Evolutionary conservation across 2,329 filamentous ascomycete species (phyloP).

Genomic region (Calonectria montana): DNA sequence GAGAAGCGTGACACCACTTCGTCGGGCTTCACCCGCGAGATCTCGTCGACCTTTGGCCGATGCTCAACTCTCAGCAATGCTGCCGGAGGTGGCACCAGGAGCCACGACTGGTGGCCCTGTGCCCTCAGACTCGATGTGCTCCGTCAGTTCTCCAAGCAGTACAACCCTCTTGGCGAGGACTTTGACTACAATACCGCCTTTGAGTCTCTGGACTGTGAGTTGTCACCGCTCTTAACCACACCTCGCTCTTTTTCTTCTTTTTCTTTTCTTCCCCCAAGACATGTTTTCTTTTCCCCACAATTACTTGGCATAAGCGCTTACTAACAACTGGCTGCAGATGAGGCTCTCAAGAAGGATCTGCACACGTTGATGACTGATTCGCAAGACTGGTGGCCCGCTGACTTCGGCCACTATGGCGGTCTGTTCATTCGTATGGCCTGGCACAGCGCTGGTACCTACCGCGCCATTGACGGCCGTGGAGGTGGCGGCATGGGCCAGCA

Average conservation of each 20-base stretch:
- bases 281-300: background rate
- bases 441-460: conserved; percentile 84
- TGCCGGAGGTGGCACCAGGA: conserved; percentile 74
- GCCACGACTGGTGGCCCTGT: conserved; percentile 81
- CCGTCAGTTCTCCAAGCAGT: conserved; percentile 73
- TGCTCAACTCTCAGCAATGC: conserved; percentile 46
- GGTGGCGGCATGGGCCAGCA: conserved; percentile 81
- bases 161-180: conserved; percentile 72
- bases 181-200: conserved; percentile 81
- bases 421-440: conserved; percentile 85
- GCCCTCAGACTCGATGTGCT: conserved; percentile 76
- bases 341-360: conserved; percentile 80
- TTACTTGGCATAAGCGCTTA: background rate
- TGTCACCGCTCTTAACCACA: background rate
- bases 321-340: conserved; percentile 30
- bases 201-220: conserved; percentile 71
- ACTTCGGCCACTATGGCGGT: conserved; percentile 85
- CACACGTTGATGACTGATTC: conserved; percentile 79
- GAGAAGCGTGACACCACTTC: background rate
- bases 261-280: background rate
- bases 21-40: background rate
- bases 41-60: background rate
- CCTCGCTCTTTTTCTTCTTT: background rate
- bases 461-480: conserved; percentile 79
- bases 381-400: conserved; percentile 84